Evolutionary conservation across 352 stramenopile species (phyloP), one percentile per base, ranked within the genome.

Genomic region (Globisporangium echinulatum): DNA sequence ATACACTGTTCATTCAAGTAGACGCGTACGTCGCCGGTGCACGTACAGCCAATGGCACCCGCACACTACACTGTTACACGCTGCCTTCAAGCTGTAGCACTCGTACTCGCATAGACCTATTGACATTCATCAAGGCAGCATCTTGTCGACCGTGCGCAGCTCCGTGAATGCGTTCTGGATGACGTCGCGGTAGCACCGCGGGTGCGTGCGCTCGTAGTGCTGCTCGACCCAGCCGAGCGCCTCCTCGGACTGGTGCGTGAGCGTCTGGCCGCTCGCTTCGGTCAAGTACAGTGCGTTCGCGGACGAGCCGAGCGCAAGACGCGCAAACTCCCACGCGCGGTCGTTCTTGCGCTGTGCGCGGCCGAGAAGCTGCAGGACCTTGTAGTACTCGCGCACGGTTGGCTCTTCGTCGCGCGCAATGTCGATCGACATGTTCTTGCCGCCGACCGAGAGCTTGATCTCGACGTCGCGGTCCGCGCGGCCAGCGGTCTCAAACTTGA

Each of bases 401-500:
- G 54, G 53, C 40, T 77, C 70, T 36, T 79, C 71, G 33, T 52
- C 63, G 7, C 62, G 60, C 5, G 62, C 65, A 9, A 82, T 62
- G 25, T 71, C 66, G 39, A 82, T 66, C 40, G 65, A 69, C 44
- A 82, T 58, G 15, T 50, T 43, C 15, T 59, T 47, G 9, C 54
- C 47, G 17, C 73, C 70, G 14, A 77, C 54, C 8, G 56, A 49
- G 36, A 82, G 73, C 47, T 74, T 68, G 48, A 82, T 64, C 63
- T 82, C 73, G 49, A 71, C 75, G 53, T 82, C 73, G 54, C 73
- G 73, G 48, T 82, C 73, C 36, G 71, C 69, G 57, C 72, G 70
- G 46, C 70, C 73, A 6, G 73, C 72, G 10, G 68, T 79, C 68
- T 82, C 70, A 47, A 82, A 82, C 38, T 61, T 54, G 6, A 82